Base-by-base conservation (phyloP, 768 basidiomycete genomes). In the Lentinula raphanica region DNA sequence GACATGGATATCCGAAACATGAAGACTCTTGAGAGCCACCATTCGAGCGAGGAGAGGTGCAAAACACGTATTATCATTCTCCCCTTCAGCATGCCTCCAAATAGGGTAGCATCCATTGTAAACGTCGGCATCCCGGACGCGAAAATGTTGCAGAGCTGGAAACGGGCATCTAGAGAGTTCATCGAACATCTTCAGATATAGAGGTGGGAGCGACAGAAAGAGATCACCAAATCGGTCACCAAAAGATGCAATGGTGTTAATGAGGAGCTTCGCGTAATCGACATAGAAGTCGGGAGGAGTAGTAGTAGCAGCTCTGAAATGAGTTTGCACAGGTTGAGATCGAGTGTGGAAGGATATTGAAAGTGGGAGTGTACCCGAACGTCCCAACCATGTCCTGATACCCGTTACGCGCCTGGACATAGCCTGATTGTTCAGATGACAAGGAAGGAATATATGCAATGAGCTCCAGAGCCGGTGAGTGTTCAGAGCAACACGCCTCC, bases 401-500 rank as follows among this genome's bases (percentile, higher is more conserved):
- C 49, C 49, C 8, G 17, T 19, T 35, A n/a, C 15, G 4, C 49
- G 49, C 21, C 25, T n/a, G 32, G 2, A 38, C 6, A 51, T 12
- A 35, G 17, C 49, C 19, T 19, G 9, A 21, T 35, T 8, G 31
- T n/a, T 36, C 19, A 38, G 1, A 12, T 51, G 2, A 1, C n/a
- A 35, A 9, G 39, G 55, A 32, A 44, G n/a, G n/a, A n/a, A n/a
- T n/a, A n/a, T n/a, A n/a, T n/a, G n/a, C n/a, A n/a, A n/a, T n/a
- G n/a, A n/a, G n/a, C n/a, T n/a, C n/a, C n/a, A n/a, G n/a, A n/a
- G n/a, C n/a, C n/a, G n/a, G n/a, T 70, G 69, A 1, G 62, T 68
- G 1, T 61, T 45, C 21, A 72, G 21, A 8, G 67, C 62, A 1
- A 68, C 59, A 9, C 59, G 54, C 28, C 69, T 62, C 71, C 71